These are phyloP conservation scores for Lagenidium sp. DNA, from an alignment of 352 stramenopile genomes.

Conservation along the genomic window DNA sequence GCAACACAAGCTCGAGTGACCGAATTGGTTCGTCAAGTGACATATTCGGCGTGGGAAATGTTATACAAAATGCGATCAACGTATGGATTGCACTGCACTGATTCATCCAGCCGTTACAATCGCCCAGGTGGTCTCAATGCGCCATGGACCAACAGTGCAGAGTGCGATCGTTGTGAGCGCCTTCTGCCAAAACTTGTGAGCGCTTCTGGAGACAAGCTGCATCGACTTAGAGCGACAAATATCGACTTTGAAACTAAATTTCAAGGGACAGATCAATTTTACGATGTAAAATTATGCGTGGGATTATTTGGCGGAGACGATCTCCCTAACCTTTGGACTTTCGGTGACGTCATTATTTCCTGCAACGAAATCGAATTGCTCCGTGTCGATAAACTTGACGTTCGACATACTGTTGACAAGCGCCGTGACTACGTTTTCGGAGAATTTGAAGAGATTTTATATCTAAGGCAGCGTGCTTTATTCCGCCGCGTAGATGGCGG, in stretches of 20 bases:
- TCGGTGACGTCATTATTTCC: slow-evolving; percentile 30
- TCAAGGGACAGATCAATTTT: slow-evolving; percentile 5
- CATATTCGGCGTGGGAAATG: slow-evolving; percentile 70
- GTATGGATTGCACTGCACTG: slow-evolving; percentile 45
- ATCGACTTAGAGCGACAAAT: slow-evolving; percentile 45
- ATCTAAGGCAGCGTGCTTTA: slow-evolving; percentile 27
- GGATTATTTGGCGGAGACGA: slow-evolving; percentile 57
- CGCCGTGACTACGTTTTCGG: slow-evolving; percentile 50
- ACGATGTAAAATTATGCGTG: slow-evolving; percentile 23
- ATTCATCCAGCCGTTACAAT: slow-evolving; percentile 47
- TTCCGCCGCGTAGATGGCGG: background rate
- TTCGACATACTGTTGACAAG: slow-evolving; percentile 43
- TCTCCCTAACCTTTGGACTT: slow-evolving; percentile 61
- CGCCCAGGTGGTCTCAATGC: slow-evolving; percentile 44
- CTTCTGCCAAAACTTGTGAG: slow-evolving; percentile 44
- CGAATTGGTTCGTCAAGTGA: slow-evolving; percentile 56
- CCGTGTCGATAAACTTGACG: slow-evolving; percentile 21
- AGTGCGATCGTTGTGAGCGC: slow-evolving; percentile 26
- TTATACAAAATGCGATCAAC: slow-evolving; percentile 51
- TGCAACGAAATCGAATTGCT: slow-evolving; percentile 34
- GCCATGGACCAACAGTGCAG: slow-evolving; percentile 25
- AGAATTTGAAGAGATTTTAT: slow-evolving; percentile 57
- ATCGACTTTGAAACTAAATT: slow-evolving; percentile 30
- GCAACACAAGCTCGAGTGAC: slow-evolving; percentile 45
- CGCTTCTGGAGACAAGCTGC: slow-evolving; percentile 50